These are phyloP conservation scores for Suhomyces terraborum DNA, from an alignment of 1,139 yeast species.

Conservation along the genomic window DNA sequence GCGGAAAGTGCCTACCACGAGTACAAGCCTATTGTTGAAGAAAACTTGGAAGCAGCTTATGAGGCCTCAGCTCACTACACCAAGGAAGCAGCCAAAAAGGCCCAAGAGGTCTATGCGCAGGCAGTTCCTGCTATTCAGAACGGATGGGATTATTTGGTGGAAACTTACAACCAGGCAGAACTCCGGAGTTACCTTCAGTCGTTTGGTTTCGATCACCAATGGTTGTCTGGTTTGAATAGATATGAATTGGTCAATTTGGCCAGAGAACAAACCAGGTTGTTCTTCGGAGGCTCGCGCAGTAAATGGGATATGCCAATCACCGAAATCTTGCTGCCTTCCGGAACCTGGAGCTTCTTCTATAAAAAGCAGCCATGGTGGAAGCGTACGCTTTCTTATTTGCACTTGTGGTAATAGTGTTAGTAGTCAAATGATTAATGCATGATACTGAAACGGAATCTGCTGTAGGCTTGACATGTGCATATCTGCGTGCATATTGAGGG, in stretches of 20 bases:
- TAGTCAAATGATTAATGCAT: neutral
- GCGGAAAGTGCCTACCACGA: constrained; percentile 15
- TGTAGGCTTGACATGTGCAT: too few relatives aligned
- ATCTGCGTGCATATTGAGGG: too few relatives aligned
- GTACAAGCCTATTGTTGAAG: constrained; percentile 14
- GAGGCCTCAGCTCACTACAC: constrained; percentile 12
- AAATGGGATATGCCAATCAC: constrained; percentile 30
- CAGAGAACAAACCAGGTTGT: constrained; percentile 34
- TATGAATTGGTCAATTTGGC: constrained; percentile 51
- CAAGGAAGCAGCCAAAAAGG: constrained; percentile 10
- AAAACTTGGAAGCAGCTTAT: constrained; percentile 5
- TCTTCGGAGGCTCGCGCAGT: constrained; percentile 21
- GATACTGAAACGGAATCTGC: neutral
- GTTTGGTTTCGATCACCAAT: constrained; percentile 47
- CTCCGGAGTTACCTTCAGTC: constrained; percentile 52
- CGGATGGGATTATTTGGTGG: constrained; percentile 22
- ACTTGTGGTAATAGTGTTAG: neutral
- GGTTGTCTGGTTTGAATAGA: constrained; percentile 38
- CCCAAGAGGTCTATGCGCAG: constrained; percentile 12
- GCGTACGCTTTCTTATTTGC: constrained; percentile 1
- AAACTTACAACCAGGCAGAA: constrained; percentile 55
- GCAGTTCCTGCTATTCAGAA: constrained; percentile 6
- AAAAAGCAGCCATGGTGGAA: constrained; percentile 1
- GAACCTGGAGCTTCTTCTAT: constrained; percentile 4
- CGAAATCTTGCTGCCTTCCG: constrained; percentile 25